Conservation (phyloP, 2,329 filamentous ascomycete genomes). For the Fusarium algeriense region DNA sequence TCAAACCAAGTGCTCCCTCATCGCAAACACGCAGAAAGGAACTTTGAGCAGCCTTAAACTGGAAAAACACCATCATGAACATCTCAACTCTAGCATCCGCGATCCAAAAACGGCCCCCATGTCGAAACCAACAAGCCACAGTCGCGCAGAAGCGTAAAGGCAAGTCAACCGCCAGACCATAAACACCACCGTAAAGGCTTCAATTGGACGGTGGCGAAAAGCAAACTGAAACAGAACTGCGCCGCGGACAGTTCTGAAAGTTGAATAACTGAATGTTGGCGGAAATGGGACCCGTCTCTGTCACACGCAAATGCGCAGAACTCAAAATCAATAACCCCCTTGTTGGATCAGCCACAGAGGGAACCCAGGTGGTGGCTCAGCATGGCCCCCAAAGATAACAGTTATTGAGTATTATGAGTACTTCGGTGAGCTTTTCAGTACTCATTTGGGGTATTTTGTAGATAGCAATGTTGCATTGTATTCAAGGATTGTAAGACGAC, state of each 20-base stretch:
- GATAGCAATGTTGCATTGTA: not conserved
- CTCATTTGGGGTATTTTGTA: not conserved
- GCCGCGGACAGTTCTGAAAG: conserved; percentile 5
- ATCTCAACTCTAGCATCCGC: conserved; percentile 7
- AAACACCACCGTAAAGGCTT: conserved; percentile 17
- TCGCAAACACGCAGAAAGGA: conserved; percentile 18
- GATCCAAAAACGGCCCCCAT: conserved; percentile 28
- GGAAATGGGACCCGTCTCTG: not conserved
- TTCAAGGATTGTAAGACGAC: too few species aligned
- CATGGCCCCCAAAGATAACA: conserved; percentile 13
- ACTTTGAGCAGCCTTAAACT: conserved; percentile 24
- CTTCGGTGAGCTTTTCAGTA: not conserved
- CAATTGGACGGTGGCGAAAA: conserved; percentile 29
- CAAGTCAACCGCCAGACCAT: conserved; percentile 10
- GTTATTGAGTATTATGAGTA: not conserved
- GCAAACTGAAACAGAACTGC: conserved; percentile 17
- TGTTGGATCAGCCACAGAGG: conserved; percentile 22
- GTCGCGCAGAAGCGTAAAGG: conserved; percentile 9
- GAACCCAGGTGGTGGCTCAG: conserved; percentile 4
- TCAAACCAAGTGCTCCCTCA: not conserved
- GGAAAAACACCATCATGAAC: conserved; percentile 30
- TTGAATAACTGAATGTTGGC: conserved; percentile 16
- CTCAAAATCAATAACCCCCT: not conserved
- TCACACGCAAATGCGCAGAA: conserved; percentile 21
- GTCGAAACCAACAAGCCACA: not conserved